Conservation (phyloP, 164 flowering plant genomes). For the Magnolia sinica region DNA sequence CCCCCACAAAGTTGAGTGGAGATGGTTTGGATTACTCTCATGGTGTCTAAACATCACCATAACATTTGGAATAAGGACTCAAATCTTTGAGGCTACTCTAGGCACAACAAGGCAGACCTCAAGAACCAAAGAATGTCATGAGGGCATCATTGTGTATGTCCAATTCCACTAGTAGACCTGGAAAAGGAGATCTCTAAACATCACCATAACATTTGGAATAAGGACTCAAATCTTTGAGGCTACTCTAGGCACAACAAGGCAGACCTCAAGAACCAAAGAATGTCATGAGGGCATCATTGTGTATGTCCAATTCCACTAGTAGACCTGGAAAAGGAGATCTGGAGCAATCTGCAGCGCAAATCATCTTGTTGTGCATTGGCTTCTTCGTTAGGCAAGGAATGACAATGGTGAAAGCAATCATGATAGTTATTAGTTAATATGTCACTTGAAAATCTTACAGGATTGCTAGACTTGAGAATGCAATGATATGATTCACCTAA, state of each 20-base stretch:
- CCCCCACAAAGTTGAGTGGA: background rate
- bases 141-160: background rate
- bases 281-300: background rate
- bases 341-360: background rate
- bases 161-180: no score
- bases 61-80: background rate
- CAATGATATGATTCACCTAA: background rate
- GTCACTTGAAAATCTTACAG: background rate
- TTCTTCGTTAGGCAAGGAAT: background rate
- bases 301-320: no score
- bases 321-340: no score
- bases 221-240: background rate
- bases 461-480: background rate
- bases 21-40: background rate
- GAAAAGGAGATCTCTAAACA: no score
- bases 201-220: background rate
- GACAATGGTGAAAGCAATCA: no score
- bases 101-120: background rate
- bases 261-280: background rate
- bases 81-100: background rate
- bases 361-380: background rate
- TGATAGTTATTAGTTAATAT: background rate
- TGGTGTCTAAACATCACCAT: background rate
- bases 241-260: background rate
- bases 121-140: background rate